Conservation (phyloP, 192 early-diverging fungal species). For the Coemansia sp. region DNA sequence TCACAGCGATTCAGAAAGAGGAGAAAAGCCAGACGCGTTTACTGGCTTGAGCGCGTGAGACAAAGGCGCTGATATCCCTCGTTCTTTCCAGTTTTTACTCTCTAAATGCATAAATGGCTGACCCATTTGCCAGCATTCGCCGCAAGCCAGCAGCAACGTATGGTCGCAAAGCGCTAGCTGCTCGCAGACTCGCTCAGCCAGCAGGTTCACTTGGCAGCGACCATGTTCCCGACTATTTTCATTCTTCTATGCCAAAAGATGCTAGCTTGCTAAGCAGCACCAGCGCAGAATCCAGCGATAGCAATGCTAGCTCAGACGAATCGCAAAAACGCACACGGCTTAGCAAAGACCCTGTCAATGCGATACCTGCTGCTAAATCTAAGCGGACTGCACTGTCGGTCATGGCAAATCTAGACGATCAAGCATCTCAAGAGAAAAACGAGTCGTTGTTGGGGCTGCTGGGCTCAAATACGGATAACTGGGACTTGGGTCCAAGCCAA, state of each 20-base stretch:
- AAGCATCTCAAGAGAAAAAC: background rate
- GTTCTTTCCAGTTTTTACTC: background rate
- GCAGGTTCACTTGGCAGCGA: background rate
- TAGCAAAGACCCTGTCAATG: background rate
- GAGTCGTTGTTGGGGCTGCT: constrained; percentile 23
- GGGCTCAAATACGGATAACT: constrained; percentile 29
- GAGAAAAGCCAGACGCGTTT: background rate
- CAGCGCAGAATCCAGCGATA: constrained; percentile 2
- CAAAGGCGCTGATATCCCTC: too few species aligned
- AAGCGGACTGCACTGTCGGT: constrained; percentile 27
- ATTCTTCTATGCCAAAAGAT: background rate
- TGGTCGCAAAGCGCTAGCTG: constrained; percentile 43
- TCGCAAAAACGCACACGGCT: constrained; percentile 10
- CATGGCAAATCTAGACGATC: constrained; percentile 28
- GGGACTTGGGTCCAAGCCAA: constrained; percentile 23
- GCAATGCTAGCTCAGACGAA: constrained; percentile 1
- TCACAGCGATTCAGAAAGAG: background rate
- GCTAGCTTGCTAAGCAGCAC: background rate
- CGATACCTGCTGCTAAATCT: constrained; percentile 5
- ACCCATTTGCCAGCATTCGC: constrained; percentile 47
- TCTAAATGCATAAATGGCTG: constrained; percentile 23
- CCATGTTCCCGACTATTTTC: background rate
- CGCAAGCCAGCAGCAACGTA: constrained; percentile 46
- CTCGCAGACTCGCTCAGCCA: constrained; percentile 34
- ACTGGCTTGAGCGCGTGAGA: background rate